Conservation (phyloP, 495 filamentous ascomycete genomes). For the Lasiosphaeris hirsuta region DNA sequence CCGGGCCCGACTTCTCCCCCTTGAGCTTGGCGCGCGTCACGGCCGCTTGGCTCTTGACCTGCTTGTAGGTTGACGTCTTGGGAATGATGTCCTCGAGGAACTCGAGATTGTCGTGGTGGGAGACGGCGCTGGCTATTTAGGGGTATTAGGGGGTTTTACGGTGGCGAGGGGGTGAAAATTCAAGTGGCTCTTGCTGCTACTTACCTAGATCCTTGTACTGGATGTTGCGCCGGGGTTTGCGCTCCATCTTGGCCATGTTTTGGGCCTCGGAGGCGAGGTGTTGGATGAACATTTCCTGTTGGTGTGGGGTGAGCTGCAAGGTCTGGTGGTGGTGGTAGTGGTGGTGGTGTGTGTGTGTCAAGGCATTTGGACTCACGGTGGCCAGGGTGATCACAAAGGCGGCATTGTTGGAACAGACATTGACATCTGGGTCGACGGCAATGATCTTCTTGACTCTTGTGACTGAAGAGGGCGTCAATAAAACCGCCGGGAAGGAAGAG, state of each 20-base stretch:
- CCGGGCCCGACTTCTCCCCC: conserved; percentile 24
- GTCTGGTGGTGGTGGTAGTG: conserved; percentile 3
- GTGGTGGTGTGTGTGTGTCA: neutral
- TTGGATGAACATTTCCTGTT: conserved; percentile 92
- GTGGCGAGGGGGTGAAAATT: conserved; percentile 18
- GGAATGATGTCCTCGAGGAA: conserved; percentile 92
- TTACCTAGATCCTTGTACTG: conserved; percentile 92
- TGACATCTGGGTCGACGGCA: conserved; percentile 77
- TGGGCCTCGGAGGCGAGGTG: conserved; percentile 81
- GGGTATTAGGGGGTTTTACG: neutral
- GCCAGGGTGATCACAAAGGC: conserved; percentile 93
- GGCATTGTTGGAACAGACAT: conserved; percentile 82
- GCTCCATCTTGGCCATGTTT: conserved; percentile 83
- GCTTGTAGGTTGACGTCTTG: conserved; percentile 74
- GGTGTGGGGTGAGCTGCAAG: neutral
- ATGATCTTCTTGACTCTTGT: conserved; percentile 94
- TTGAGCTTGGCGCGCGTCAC: conserved; percentile 38
- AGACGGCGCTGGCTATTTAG: conserved; percentile 72
- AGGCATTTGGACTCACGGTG: conserved; percentile 55
- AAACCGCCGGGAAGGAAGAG: conserved; percentile 1
- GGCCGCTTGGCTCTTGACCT: conserved; percentile 60
- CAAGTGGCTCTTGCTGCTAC: conserved; percentile 1
- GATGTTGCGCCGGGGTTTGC: conserved; percentile 87
- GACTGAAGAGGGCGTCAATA: conserved; percentile 49
- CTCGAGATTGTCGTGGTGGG: conserved; percentile 88